Evolutionary conservation across 2,329 filamentous ascomycete species (phyloP).

Genomic region (Grosmannia penicillata): DNA sequence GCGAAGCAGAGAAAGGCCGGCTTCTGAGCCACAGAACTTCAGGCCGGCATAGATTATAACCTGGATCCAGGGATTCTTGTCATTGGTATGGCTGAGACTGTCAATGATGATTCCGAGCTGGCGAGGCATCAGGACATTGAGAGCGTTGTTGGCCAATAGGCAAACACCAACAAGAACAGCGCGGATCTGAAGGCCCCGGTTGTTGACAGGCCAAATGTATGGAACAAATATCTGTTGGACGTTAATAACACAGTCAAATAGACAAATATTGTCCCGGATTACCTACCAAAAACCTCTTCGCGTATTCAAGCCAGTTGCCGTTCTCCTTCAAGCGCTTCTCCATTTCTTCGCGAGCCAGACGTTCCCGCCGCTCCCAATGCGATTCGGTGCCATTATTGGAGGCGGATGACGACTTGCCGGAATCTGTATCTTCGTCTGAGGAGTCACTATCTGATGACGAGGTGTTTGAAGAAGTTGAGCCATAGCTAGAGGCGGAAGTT

Average conservation of each 20-base stretch:
- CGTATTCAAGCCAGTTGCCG: slow-evolving; percentile 64
- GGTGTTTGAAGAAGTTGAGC: slow-evolving; percentile 24
- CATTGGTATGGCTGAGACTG: slow-evolving; percentile 37
- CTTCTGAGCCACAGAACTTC: slow-evolving; percentile 37
- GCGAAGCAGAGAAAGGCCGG: slow-evolving; percentile 36
- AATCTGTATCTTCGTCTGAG: slow-evolving; percentile 6
- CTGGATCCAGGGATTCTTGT: slow-evolving; percentile 35
- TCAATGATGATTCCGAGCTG: slow-evolving; percentile 71
- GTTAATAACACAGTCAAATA: background rate
- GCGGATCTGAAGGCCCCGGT: slow-evolving; percentile 51
- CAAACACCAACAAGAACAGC: slow-evolving; percentile 52
- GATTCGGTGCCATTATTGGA: slow-evolving; percentile 31
- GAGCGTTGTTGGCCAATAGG: slow-evolving; percentile 52
- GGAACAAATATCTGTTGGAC: slow-evolving; percentile 51
- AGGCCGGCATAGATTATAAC: slow-evolving; percentile 36
- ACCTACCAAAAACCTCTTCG: slow-evolving; percentile 52
- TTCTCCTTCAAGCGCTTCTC: slow-evolving; percentile 57
- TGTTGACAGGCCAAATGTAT: slow-evolving; percentile 61
- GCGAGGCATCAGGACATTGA: slow-evolving; percentile 67
- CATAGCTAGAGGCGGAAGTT: slow-evolving; percentile 21
- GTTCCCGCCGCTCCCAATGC: slow-evolving; percentile 36
- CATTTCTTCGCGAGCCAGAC: slow-evolving; percentile 41
- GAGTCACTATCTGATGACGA: slow-evolving; percentile 21
- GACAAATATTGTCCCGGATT: background rate
- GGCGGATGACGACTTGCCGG: slow-evolving; percentile 13